Evolutionary conservation across 345 rosid species (phyloP), one percentile per base, ranked within the genome.

Genomic region (Camelina sativa): DNA sequence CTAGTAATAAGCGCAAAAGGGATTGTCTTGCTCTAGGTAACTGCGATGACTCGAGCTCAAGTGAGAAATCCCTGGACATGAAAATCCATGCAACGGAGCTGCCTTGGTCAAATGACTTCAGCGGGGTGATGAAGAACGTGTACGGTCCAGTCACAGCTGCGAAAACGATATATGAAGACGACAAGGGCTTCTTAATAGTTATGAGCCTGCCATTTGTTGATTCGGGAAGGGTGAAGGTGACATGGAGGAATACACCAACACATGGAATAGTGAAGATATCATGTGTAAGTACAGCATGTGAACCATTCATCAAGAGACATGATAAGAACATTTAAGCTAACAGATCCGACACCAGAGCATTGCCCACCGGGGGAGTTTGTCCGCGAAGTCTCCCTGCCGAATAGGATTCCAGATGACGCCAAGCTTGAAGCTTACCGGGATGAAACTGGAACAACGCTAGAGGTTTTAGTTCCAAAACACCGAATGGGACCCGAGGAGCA

Each of bases 291-390:
- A 92, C 89, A 53, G 84, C 92, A 10, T 60, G 93, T 65, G 80
- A 86, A 83, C 97, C 96, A 41, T 85, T 88, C 71, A 85, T 92
- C 71, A 85, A 85, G 82, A 82, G 93, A 76, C 87, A 81, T 55
- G 89, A 87, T 72, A 84, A 84, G 97, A 82, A 88, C 97, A 57
- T 92, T 89, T 76, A 92, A 89, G 87, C 89, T 89, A 81, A 85
- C 96, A 19, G 97, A 92, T 84, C 92, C 93, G 61, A 74, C 89
- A 44, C 89, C 97, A 11, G 97, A 92, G 86, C 96, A 92, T 77
- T 92, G 96, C 90, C 92, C 96, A 67, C 97, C 91, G 0, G 97
- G 97, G 70, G 96, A 89, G 65, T 92, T 92, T 54, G 78, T 90
- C 19, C 80, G 97, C 28, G 93, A 87, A 67, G 86, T 92, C 58